Evolutionary conservation across 345 rosid genomes (phyloP).

Genomic region (Citrus cavaleriei): DNA sequence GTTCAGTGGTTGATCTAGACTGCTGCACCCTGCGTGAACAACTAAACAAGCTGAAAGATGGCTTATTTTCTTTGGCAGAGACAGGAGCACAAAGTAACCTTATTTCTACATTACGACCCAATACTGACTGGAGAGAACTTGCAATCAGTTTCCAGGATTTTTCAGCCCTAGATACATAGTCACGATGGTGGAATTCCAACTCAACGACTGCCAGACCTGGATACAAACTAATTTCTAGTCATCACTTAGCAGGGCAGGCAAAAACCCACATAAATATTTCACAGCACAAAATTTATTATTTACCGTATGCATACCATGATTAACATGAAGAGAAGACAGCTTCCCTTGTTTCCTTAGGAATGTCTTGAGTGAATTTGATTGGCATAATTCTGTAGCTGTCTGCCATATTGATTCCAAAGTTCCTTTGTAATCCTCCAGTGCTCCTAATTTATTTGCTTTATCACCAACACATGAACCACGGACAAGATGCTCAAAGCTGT

Average conservation of each 20-base stretch:
- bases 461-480: conserved; percentile 40
- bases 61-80: conserved; percentile 50
- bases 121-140: conserved; percentile 64
- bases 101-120: conserved; percentile 90
- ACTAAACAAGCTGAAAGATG: conserved; percentile 59
- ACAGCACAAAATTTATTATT: neutral
- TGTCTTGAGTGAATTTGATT: conserved; percentile 66
- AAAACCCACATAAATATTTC: neutral
- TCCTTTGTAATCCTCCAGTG: conserved; percentile 37
- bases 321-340: conserved; percentile 60
- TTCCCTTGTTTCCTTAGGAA: conserved; percentile 75
- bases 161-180: conserved; percentile 69
- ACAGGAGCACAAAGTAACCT: conserved; percentile 42
- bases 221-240: conserved; percentile 1
- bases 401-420: conserved; percentile 72
- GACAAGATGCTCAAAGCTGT: conserved; percentile 37
- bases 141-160: conserved; percentile 95
- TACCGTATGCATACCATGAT: conserved; percentile 47
- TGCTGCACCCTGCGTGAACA: conserved; percentile 67
- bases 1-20: conserved; percentile 33
- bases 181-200: conserved; percentile 58
- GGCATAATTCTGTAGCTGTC: conserved; percentile 56
- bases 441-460: conserved; percentile 30
- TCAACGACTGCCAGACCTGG: conserved; percentile 82
- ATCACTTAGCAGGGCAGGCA: neutral